These are phyloP conservation scores for Yamagishiella unicocca DNA, from an alignment of 139 green algal species.

Conservation along the genomic window DNA sequence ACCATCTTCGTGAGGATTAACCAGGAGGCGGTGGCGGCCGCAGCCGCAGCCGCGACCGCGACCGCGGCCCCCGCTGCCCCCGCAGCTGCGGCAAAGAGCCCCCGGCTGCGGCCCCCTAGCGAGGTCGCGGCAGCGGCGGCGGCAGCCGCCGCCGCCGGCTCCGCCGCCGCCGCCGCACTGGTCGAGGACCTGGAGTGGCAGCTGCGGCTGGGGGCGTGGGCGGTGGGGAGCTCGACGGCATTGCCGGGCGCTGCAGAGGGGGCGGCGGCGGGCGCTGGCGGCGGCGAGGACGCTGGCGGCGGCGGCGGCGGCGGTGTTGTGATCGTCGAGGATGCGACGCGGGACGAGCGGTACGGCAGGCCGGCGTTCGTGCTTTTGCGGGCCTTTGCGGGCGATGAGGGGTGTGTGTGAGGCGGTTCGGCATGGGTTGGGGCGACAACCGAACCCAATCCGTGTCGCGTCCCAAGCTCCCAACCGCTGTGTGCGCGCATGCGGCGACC, in stretches of 20 bases:
- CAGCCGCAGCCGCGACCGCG: neutral
- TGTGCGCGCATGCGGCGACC: too few species aligned
- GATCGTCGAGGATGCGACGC: constrained; percentile 12
- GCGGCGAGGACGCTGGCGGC: neutral
- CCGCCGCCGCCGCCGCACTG: neutral
- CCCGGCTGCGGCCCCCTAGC: neutral
- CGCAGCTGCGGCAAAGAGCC: neutral
- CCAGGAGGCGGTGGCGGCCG: neutral
- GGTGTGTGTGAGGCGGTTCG: too few species aligned
- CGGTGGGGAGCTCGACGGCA: neutral
- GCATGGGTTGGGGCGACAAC: too few species aligned
- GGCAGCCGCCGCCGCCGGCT: neutral
- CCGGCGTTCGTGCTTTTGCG: neutral
- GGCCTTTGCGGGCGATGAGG: too few species aligned
- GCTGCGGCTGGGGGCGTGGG: constrained; percentile 31
- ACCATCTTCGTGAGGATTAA: constrained; percentile 31
- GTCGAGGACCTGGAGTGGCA: constrained; percentile 28
- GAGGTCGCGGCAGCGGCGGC: neutral
- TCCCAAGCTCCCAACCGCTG: too few species aligned
- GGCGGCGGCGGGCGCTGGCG: neutral
- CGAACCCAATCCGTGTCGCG: too few species aligned
- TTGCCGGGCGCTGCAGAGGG: neutral
- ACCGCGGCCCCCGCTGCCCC: neutral
- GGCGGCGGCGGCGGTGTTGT: constrained; percentile 23
- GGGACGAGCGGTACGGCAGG: neutral